Evolutionary conservation across 2,329 filamentous ascomycete genomes (phyloP).

Genomic region (Sporothrix mexicana): DNA sequence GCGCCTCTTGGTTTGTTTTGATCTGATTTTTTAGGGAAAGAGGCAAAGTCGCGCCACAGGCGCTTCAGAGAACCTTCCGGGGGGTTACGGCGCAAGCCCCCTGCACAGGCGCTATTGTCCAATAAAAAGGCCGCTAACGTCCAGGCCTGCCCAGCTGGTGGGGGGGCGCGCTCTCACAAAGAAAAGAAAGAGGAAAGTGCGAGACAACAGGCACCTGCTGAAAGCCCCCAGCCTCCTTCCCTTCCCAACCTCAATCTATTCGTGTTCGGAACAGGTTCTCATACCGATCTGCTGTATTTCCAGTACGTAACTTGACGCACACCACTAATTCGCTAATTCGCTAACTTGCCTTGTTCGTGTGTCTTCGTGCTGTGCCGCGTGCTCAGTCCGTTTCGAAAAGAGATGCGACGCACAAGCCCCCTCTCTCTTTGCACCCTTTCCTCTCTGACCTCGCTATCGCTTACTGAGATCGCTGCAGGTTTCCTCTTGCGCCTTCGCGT

Average conservation of each 20-base stretch:
- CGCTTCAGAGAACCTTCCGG: slow-evolving; percentile 24
- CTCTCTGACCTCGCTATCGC: slow-evolving; percentile 20
- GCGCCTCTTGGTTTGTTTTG: slow-evolving; percentile 23
- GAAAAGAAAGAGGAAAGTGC: slow-evolving; percentile 15
- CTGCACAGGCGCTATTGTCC: slow-evolving; percentile 30
- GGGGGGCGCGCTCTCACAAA: slow-evolving; percentile 2
- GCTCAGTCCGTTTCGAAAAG: background rate
- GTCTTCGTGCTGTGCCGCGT: background rate
- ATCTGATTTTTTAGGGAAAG: slow-evolving; percentile 6
- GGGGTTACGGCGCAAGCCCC: slow-evolving; percentile 26
- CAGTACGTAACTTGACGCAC: slow-evolving; percentile 14
- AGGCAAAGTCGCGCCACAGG: slow-evolving; percentile 33
- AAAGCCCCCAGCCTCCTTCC: background rate
- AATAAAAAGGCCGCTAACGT: slow-evolving; percentile 34
- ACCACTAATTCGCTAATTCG: background rate
- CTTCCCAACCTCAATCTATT: background rate
- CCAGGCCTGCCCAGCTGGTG: slow-evolving; percentile 24
- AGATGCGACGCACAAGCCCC: slow-evolving; percentile 20
- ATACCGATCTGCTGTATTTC: slow-evolving; percentile 25
- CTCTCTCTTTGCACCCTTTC: background rate
- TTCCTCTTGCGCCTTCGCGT: slow-evolving; percentile 4
- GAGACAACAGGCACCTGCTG: background rate
- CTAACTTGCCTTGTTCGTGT: background rate
- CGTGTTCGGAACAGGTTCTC: background rate
- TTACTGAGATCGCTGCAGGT: slow-evolving; percentile 34